A percentile compares a stretch with the other conserved stretches of the same genome.
Conservation (phyloP, 495 filamentous ascomycete genomes). For the Cenococcum geophilum region DNA sequence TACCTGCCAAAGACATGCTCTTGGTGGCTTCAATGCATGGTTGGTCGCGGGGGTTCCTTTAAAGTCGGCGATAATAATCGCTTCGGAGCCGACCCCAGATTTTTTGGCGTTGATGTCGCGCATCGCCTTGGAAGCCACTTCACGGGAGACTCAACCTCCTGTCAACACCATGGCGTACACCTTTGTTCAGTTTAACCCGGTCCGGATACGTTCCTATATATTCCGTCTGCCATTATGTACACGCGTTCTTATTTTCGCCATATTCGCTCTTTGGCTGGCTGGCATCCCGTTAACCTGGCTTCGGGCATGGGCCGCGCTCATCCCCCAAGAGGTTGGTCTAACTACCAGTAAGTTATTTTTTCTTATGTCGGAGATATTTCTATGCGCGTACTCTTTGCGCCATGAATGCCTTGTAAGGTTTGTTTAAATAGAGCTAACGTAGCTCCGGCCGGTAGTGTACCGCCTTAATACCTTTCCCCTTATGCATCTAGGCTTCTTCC, state of each 20-base stretch:
- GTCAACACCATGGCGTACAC: conserved; percentile 26
- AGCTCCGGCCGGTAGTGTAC: conserved; percentile 58
- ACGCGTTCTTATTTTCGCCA: conserved; percentile 61
- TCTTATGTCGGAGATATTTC: background rate
- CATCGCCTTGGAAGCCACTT: background rate
- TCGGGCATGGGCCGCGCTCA: conserved; percentile 74
- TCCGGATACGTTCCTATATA: conserved; percentile 56
- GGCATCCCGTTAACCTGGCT: conserved; percentile 51
- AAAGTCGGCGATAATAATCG: background rate
- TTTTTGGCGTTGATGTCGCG: background rate
- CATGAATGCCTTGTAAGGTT: conserved; percentile 38
- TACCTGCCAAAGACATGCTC: conserved; percentile 27
- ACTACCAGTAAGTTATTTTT: conserved; percentile 59
- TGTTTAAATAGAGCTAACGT: conserved; percentile 55
- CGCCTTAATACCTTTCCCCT: conserved; percentile 89
- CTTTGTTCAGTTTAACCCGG: conserved; percentile 34
- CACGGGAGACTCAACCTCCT: background rate
- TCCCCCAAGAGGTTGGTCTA: conserved; percentile 66
- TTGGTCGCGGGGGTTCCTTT: background rate
- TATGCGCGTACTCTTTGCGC: background rate
- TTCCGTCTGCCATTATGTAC: conserved; percentile 85
- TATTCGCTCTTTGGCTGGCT: conserved; percentile 61
- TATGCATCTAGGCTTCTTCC: conserved; percentile 74
- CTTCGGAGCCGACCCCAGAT: conserved; percentile 2
- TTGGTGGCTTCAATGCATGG: background rate